Conservation (phyloP, 306 rosid species). For the Gastrolobium villosum region DNA sequence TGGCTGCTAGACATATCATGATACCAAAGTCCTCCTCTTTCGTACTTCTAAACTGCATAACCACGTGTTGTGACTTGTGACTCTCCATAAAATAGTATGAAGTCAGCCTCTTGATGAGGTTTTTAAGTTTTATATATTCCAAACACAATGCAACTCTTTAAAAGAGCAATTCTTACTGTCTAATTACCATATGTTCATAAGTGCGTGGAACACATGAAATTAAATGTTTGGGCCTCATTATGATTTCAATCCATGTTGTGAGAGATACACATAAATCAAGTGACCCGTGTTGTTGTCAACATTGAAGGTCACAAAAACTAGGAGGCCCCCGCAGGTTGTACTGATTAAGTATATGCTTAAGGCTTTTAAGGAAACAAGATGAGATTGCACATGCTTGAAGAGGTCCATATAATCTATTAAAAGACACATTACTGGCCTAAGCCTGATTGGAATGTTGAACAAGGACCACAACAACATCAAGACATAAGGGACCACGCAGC, state of each 20-base stretch:
- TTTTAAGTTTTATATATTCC: not conserved
- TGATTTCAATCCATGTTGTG: slow-evolving; percentile 12
- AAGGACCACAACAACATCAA: slow-evolving; percentile 52
- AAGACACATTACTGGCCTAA: slow-evolving; percentile 27
- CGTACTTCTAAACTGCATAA: slow-evolving; percentile 4
- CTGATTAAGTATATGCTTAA: slow-evolving; percentile 42
- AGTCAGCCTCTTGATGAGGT: slow-evolving; percentile 6
- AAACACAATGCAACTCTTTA: not conserved
- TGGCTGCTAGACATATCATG: slow-evolving; percentile 33
- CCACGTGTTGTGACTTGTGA: slow-evolving; percentile 40
- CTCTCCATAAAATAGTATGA: slow-evolving; percentile 37
- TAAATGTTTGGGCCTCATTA: not conserved
- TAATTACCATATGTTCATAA: not conserved
- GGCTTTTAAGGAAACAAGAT: slow-evolving; percentile 50
- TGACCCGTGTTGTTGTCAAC: not conserved
- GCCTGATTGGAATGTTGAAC: slow-evolving; percentile 37
- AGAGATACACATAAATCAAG: not conserved
- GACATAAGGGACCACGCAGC: slow-evolving; percentile 50
- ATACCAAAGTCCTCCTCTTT: slow-evolving; percentile 26
- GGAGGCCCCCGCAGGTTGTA: slow-evolving; percentile 29
- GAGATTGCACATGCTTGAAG: slow-evolving; percentile 44
- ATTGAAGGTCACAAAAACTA: slow-evolving; percentile 29
- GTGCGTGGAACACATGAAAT: slow-evolving; percentile 2
- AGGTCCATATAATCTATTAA: slow-evolving; percentile 25
- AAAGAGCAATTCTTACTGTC: not conserved